phyloP scores from a whole-genome alignment of 441 rosid species.

The Eutrema salsugineum region DNA sequence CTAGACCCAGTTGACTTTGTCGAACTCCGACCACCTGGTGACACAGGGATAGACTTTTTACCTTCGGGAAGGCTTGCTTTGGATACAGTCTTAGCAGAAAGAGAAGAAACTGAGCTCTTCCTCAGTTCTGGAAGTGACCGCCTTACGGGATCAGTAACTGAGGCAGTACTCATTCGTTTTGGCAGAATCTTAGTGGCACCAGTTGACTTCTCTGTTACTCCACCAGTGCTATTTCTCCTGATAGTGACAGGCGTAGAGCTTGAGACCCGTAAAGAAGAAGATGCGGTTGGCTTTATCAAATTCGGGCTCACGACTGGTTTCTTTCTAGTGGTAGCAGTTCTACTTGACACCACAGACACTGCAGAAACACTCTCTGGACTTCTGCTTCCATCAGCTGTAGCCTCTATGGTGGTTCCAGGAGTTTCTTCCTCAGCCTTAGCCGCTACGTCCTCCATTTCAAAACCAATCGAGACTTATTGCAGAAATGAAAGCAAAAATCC shows the following conservation, averaged over 20 bases:
- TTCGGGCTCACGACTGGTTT: slow-evolving; percentile 49
- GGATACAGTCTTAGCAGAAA: slow-evolving; percentile 44
- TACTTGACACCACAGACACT: slow-evolving; percentile 40
- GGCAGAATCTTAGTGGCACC: slow-evolving; percentile 32
- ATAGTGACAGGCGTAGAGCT: slow-evolving; percentile 47
- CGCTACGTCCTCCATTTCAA: slow-evolving; percentile 58
- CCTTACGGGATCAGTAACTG: slow-evolving; percentile 51
- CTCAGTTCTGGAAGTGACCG: slow-evolving; percentile 82
- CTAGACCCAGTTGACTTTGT: slow-evolving; percentile 57
- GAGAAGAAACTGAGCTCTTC: slow-evolving; percentile 74
- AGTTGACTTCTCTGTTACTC: slow-evolving; percentile 56
- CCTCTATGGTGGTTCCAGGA: slow-evolving; percentile 24
- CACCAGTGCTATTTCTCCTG: slow-evolving; percentile 92
- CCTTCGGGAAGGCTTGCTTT: slow-evolving; percentile 44
- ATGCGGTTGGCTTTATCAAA: slow-evolving; percentile 43
- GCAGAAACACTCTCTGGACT: slow-evolving; percentile 42
- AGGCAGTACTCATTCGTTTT: slow-evolving; percentile 40
- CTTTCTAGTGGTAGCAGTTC: slow-evolving; percentile 52
- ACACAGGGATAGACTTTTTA: slow-evolving; percentile 47
- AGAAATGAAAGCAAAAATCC: background rate
- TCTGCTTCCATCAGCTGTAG: slow-evolving; percentile 39
- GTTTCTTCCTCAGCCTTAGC: slow-evolving; percentile 39
- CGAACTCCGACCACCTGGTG: slow-evolving; percentile 50
- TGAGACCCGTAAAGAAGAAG: slow-evolving; percentile 44
- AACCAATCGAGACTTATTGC: slow-evolving; percentile 20